Base-by-base conservation (phyloP, 2,329 filamentous ascomycete species). In the Fusarium vanettenii region DNA sequence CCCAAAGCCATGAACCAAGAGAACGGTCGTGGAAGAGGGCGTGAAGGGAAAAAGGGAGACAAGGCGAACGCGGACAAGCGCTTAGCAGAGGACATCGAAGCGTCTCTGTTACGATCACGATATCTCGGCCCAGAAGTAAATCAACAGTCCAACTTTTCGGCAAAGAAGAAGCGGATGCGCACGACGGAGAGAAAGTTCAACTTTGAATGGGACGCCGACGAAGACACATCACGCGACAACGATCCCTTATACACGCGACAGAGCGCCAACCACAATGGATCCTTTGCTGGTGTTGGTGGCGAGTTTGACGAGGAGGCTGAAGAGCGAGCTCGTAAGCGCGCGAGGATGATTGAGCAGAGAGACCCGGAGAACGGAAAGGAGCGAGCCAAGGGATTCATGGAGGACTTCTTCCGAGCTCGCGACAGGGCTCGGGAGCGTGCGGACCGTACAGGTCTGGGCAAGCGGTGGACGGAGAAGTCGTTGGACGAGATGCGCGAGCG, bases 161-260 rank as follows among this genome's bases (percentile, higher is more conserved):
- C 95, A 1, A 94, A 97, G 86, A 99, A 98, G 89, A 98, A 98
- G 87, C 90, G 96, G 66, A 93, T 94, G 85, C 90, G 96, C 71
- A 97, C 95, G 2, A 97, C 94, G 1, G 96, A 98, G 80, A 95
- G 95, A 84, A 98, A 99, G 82, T 99, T 99, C 87, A 99, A 98
- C 79, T 99, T 99, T 79, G 97, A 97, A 79, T 99, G 97, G 97
- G 97, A 98, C 77, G 90, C 91, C 1, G 94, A 97, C 71, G 97
- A 99, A 81, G 97, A 99, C 82, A 99, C 97, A 1, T 82, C 81
- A 7, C 78, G 81, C 64, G 78, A 81, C 35, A 93, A 95, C 80
- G 95, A 98, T 78, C 93, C 94, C 1, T 88, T 97, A 43, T 97
- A 97, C 81, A 74, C 80, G 22, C 77, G 77, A 41, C 81, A 82